phyloP scores from a whole-genome alignment of 805 yeast species.

The Zygosaccharomyces kombuchaensis region DNA sequence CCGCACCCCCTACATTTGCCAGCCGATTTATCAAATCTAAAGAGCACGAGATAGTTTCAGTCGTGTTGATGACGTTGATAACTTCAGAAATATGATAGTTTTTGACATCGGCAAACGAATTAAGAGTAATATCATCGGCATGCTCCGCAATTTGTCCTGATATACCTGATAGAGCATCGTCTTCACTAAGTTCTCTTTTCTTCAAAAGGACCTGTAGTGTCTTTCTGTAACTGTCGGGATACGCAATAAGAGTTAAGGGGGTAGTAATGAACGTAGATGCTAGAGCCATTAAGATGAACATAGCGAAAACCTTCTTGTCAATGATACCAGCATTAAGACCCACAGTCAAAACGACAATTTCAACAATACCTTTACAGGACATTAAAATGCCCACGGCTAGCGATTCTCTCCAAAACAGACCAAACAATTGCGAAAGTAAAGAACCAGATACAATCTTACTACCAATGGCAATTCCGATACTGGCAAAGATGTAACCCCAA shows the following conservation, averaged over 20 bases:
- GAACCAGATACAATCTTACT: slow-evolving; percentile 69
- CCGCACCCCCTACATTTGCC: slow-evolving; percentile 11
- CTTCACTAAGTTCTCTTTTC: slow-evolving; percentile 33
- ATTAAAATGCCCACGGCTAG: slow-evolving; percentile 72
- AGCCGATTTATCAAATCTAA: slow-evolving; percentile 30
- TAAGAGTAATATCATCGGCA: slow-evolving; percentile 3
- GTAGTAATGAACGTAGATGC: slow-evolving; percentile 76
- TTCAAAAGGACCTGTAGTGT: slow-evolving; percentile 36
- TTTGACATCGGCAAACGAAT: slow-evolving; percentile 20
- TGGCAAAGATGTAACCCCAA: slow-evolving; percentile 74
- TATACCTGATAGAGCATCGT: slow-evolving; percentile 16
- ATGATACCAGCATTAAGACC: slow-evolving; percentile 72
- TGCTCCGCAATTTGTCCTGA: background rate
- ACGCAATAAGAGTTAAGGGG: slow-evolving; percentile 58
- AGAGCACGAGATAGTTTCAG: slow-evolving; percentile 31
- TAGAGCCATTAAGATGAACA: slow-evolving; percentile 81
- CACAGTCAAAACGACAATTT: slow-evolving; percentile 69
- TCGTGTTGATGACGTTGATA: slow-evolving; percentile 26
- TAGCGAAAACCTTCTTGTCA: slow-evolving; percentile 60
- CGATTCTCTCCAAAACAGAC: slow-evolving; percentile 68
- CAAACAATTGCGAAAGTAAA: slow-evolving; percentile 56
- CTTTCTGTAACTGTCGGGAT: slow-evolving; percentile 60
- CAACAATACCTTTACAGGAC: slow-evolving; percentile 89
- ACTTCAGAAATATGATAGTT: slow-evolving; percentile 19
- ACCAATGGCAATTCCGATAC: slow-evolving; percentile 60